These are phyloP conservation scores for Phtheirospermum japonicum DNA, from an alignment of 257 asterid species.

Conservation along the genomic window DNA sequence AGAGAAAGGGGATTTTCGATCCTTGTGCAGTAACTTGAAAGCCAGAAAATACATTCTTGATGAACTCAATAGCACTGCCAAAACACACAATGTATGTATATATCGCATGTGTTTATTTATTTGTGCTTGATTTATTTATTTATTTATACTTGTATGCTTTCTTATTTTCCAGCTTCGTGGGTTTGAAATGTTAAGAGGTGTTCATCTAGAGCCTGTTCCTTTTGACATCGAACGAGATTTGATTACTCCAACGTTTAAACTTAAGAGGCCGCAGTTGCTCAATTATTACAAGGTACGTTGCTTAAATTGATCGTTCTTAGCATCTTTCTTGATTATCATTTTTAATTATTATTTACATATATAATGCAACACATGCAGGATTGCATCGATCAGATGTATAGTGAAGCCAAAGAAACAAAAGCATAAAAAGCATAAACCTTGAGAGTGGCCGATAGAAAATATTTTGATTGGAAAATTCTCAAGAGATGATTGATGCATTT, in stretches of 20 bases:
- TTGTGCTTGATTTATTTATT: too few relatives aligned
- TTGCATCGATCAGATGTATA: constrained; percentile 61
- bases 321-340: background rate
- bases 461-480: background rate
- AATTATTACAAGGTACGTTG: constrained; percentile 61
- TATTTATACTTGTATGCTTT: background rate
- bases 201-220: constrained; percentile 75
- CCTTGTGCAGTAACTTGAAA: constrained; percentile 49
- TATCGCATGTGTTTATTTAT: too few relatives aligned
- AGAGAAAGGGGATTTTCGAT: constrained; percentile 52
- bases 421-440: constrained; percentile 19
- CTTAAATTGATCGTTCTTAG: background rate
- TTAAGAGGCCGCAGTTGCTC: constrained; percentile 79
- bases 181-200: constrained; percentile 68
- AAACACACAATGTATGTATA: constrained; percentile 49
- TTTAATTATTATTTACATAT: too few relatives aligned
- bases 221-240: constrained; percentile 77
- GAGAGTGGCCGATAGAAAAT: too few relatives aligned
- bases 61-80: constrained; percentile 79
- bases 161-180: constrained; percentile 64
- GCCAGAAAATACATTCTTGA: constrained; percentile 64
- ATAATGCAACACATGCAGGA: constrained; percentile 42
- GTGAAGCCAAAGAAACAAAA: constrained; percentile 55
- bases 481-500: constrained; percentile 3
- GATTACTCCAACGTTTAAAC: constrained; percentile 86